Evolutionary conservation across 352 stramenopile species (phyloP).

Genomic region (Phytophthora capsici): DNA sequence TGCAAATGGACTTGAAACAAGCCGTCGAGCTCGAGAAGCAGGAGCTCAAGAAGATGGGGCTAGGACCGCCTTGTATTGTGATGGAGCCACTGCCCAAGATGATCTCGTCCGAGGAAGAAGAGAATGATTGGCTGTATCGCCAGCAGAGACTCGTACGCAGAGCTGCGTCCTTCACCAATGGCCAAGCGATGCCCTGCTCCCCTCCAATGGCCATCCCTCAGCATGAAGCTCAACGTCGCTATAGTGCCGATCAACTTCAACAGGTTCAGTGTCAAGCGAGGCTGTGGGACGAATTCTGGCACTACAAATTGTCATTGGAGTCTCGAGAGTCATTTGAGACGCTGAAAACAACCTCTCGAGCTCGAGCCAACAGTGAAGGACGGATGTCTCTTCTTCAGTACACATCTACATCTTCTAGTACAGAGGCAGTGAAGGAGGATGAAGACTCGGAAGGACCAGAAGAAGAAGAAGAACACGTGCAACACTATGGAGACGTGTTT

Average conservation of each 20-base stretch:
- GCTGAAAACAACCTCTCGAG: neutral
- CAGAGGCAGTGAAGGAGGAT: slow-evolving; percentile 44
- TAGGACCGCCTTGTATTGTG: slow-evolving; percentile 2
- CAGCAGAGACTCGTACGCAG: slow-evolving; percentile 31
- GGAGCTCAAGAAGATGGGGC: slow-evolving; percentile 32
- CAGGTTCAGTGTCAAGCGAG: slow-evolving; percentile 54
- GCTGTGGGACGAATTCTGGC: slow-evolving; percentile 73
- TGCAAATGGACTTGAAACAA: slow-evolving; percentile 40
- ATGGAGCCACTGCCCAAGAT: slow-evolving; percentile 11
- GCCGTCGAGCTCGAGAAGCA: slow-evolving; percentile 42
- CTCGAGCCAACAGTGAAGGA: slow-evolving; percentile 11
- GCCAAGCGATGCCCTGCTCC: slow-evolving; percentile 44
- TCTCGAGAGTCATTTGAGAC: slow-evolving; percentile 67
- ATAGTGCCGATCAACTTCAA: slow-evolving; percentile 30
- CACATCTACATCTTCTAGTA: slow-evolving; percentile 42
- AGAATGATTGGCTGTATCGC: slow-evolving; percentile 25
- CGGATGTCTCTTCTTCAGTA: slow-evolving; percentile 14
- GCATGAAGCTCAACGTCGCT: slow-evolving; percentile 34
- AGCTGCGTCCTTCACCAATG: slow-evolving; percentile 42
- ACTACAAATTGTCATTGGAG: slow-evolving; percentile 79
- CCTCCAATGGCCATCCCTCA: slow-evolving; percentile 62
- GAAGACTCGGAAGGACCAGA: slow-evolving; percentile 37
- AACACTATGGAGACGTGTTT: slow-evolving; percentile 55
- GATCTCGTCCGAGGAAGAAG: slow-evolving; percentile 1
- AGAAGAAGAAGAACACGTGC: slow-evolving; percentile 35